Base-by-base conservation (phyloP, 2,329 filamentous ascomycete genomes). In the Alternaria consortialis region DNA sequence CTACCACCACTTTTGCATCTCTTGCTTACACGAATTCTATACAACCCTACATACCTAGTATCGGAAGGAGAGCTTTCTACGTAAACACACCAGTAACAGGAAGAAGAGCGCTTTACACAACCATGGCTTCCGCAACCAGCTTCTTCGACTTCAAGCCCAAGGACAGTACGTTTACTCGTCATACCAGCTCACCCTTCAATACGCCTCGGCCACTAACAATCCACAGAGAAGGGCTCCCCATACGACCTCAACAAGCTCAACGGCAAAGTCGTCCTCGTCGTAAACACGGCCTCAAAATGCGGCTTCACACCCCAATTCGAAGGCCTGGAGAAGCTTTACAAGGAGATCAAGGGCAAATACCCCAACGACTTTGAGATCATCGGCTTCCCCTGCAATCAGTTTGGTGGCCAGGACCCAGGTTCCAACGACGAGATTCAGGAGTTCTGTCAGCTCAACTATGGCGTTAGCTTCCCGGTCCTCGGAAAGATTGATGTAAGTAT, bases 321-420 rank as follows among this genome's bases (percentile, higher is more conserved):
- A 65, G 92, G 91, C 32, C 91, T 99, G 53, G 94, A 99, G 84
- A 90, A 87, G 75, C 87, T 99, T 66, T 97, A 97, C 88, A 91
- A 97, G 74, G 80, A 83, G 53, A 74, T 97, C 77, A 88, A 87
- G 71, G 84, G 84, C 68, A 85, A 87, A 74, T 84, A 96, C 84
- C 86, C 84, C 32, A 86, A 93, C 74, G 86, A 93, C 75, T 95
- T 99, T 79, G 85, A 88, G 74, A 88, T 99, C 82, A 86, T 99
- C 76, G 95, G 94, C 73, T 98, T 99, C 84, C 95, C 95, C 59
- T 98, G 94, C 89, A 99, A 98, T 86, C 95, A 99, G 82, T 99
- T 99, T 81, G 92, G 90, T 75, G 81, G 82, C 69, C 95, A 99
- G 82, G 95, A 98, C 77, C 94, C 94, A 31, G 93, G 92, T 74